A percentile compares a stretch with the other conserved stretches of the same genome.
phyloP scores from a whole-genome alignment of 495 filamentous ascomycete species.

The Aspergillus campestris region DNA sequence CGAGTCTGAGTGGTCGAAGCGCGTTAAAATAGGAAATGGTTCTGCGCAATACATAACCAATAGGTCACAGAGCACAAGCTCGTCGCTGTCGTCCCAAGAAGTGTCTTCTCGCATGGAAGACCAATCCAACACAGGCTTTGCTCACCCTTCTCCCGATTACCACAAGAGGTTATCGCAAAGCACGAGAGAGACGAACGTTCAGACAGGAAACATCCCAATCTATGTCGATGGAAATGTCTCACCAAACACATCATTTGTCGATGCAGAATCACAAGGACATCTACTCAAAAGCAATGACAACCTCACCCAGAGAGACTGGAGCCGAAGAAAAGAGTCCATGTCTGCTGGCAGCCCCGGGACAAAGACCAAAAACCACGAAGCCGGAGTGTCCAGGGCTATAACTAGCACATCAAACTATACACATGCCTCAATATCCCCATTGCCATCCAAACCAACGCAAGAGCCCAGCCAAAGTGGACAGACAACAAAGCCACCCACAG shows the following conservation, averaged over 20 bases:
- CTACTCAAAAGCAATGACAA: conserved; percentile 21
- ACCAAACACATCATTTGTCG: background rate
- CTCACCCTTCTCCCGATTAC: too few relatives aligned
- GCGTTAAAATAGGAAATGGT: conserved; percentile 40
- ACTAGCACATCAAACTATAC: background rate
- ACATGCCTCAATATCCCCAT: background rate
- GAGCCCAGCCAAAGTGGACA: background rate
- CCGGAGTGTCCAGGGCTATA: background rate
- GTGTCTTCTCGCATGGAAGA: too few relatives aligned
- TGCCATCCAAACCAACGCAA: background rate
- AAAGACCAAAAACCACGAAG: background rate
- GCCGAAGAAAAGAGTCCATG: conserved; percentile 2
- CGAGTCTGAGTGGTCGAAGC: conserved; percentile 45
- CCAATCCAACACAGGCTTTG: too few relatives aligned
- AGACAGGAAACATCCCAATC: conserved; percentile 7
- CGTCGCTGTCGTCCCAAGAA: too few relatives aligned
- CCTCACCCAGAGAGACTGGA: conserved; percentile 8
- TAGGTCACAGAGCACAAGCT: conserved; percentile 14
- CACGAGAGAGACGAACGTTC: background rate
- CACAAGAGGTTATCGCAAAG: too few relatives aligned
- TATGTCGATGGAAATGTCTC: conserved; percentile 14
- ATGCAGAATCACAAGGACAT: background rate
- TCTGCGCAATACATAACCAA: conserved; percentile 18
- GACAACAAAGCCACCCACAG: background rate
- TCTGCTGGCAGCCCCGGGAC: background rate